Conservation (phyloP, 495 filamentous ascomycete species). For the Penicillium bovifimosum region DNA sequence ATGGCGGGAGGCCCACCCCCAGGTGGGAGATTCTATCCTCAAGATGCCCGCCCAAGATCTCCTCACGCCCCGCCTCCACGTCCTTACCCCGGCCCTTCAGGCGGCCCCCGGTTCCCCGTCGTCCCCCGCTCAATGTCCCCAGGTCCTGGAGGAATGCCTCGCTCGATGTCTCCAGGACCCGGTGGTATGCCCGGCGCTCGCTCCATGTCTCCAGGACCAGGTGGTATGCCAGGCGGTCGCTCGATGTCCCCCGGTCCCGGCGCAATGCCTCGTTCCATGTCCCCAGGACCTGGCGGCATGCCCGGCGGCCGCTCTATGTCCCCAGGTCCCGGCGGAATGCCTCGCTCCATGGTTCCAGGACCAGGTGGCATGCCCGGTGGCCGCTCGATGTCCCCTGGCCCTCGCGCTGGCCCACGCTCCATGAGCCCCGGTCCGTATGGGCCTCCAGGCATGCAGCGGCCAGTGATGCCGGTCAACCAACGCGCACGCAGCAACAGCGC, state of each 20-base stretch:
- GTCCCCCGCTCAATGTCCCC: slow-evolving; percentile 19
- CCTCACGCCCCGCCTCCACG: slow-evolving; percentile 33
- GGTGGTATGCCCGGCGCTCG: slow-evolving; percentile 36
- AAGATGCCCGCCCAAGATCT: slow-evolving; percentile 36
- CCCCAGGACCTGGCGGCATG: slow-evolving; percentile 29
- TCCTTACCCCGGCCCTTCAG: slow-evolving; percentile 25
- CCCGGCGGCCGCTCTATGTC: slow-evolving; percentile 40
- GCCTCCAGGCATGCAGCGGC: slow-evolving; percentile 38
- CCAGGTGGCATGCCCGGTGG: slow-evolving; percentile 4
- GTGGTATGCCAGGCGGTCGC: no score
- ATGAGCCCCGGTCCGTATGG: slow-evolving; percentile 53
- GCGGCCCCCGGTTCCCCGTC: slow-evolving; percentile 15
- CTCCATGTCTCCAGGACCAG: no score
- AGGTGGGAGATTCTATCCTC: slow-evolving; percentile 35
- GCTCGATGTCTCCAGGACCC: slow-evolving; percentile 36
- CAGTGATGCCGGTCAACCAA: slow-evolving; percentile 36
- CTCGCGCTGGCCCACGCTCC: slow-evolving; percentile 16
- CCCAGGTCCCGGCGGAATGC: slow-evolving; percentile 3
- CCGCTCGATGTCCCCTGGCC: slow-evolving; percentile 21
- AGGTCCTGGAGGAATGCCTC: slow-evolving; percentile 11
- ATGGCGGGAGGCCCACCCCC: slow-evolving; percentile 22
- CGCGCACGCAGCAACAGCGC: slow-evolving; percentile 50
- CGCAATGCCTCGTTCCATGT: no score
- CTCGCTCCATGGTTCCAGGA: slow-evolving; percentile 21
- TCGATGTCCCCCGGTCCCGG: slow-evolving; percentile 21